Evolutionary conservation across 495 filamentous ascomycete species (phyloP).

Genomic region (Choiromyces venosus): DNA sequence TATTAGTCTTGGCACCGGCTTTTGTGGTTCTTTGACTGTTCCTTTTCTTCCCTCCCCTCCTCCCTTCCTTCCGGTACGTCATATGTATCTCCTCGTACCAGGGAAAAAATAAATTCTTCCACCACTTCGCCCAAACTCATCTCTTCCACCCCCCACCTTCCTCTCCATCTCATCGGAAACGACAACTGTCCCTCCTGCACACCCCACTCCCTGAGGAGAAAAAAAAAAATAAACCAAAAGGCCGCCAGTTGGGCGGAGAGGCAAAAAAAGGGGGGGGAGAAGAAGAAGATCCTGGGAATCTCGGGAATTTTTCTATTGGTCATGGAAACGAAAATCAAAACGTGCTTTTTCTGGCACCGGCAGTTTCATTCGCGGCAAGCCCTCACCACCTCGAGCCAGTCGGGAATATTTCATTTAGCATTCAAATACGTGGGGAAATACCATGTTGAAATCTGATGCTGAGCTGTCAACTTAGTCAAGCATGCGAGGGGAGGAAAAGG

Average conservation of each 20-base stretch:
- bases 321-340: background rate
- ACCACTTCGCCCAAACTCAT: background rate
- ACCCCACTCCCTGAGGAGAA: background rate
- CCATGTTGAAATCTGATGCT: background rate
- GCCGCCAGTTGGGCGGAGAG: background rate
- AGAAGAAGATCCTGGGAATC: background rate
- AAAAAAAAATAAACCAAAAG: background rate
- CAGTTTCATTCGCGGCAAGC: background rate
- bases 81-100: background rate
- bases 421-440: background rate
- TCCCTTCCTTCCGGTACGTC: background rate
- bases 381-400: background rate
- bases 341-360: background rate
- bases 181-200: background rate
- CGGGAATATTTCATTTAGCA: background rate
- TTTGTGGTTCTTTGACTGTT: background rate
- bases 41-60: background rate
- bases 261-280: background rate
- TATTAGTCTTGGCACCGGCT: background rate
- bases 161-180: background rate
- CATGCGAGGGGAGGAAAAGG: background rate
- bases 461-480: background rate
- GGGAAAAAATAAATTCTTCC: background rate
- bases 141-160: background rate
- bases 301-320: background rate